Conservation (phyloP, 2,329 filamentous ascomycete species). For the Juglanconis oblonga region DNA sequence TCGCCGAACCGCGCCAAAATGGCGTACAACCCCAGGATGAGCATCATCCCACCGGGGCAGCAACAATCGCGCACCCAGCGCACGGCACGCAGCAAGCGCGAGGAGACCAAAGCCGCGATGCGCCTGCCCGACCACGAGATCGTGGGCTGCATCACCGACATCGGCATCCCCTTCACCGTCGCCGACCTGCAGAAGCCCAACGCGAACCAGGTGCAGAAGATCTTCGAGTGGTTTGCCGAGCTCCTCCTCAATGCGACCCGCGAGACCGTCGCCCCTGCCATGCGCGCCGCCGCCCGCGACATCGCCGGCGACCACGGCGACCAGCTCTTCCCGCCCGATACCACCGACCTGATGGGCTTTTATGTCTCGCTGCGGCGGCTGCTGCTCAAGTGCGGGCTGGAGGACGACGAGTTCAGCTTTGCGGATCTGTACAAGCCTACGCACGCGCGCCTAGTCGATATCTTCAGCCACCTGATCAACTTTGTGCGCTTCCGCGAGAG, state of each 20-base stretch:
- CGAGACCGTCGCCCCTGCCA: conserved; percentile 89
- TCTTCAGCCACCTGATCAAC: conserved; percentile 98
- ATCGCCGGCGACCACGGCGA: conserved; percentile 79
- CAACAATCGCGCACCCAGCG: conserved; percentile 41
- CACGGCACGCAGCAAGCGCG: conserved; percentile 53
- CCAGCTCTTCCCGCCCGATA: conserved; percentile 75
- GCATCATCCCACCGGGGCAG: conserved; percentile 54
- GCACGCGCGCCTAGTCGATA: conserved; percentile 85
- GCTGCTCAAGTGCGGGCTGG: conserved; percentile 83
- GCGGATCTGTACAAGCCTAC: conserved; percentile 88
- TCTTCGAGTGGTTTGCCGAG: conserved; percentile 97
- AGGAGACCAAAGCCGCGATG: conserved; percentile 59
- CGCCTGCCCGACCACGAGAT: conserved; percentile 72
- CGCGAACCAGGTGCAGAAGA: conserved; percentile 89
- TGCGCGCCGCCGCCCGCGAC: conserved; percentile 88
- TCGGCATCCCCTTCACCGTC: conserved; percentile 84
- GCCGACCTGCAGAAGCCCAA: conserved; percentile 92
- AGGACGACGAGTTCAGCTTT: conserved; percentile 91
- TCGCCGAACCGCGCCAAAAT: conserved; percentile 33
- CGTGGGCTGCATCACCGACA: conserved; percentile 94
- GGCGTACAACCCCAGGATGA: conserved; percentile 60
- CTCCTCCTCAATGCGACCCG: conserved; percentile 90
- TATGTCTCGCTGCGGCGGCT: conserved; percentile 80
- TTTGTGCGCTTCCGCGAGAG: conserved; percentile 96
- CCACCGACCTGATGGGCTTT: conserved; percentile 93